Evolutionary conservation across 202 grass and related monocot species (phyloP).

Genomic region (Zizania palustris): DNA sequence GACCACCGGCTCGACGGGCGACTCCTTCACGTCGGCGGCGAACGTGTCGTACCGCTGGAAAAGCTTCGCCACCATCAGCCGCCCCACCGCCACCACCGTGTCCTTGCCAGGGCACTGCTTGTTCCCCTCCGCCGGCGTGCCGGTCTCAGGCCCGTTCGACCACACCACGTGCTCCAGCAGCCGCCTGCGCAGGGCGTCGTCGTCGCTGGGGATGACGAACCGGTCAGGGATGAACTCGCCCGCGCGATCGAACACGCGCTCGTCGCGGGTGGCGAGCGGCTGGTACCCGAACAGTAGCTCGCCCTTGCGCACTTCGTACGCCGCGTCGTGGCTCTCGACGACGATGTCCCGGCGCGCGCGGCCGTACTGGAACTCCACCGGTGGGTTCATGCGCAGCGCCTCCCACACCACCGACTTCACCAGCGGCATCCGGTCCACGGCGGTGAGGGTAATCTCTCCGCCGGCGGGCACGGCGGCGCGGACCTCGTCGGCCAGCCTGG

Average conservation of each 20-base stretch:
- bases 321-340: conserved; percentile 71
- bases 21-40: conserved; percentile 36
- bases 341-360: conserved; percentile 56
- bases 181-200: neutral
- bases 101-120: conserved; percentile 87
- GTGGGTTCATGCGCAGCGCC: conserved; percentile 63
- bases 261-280: conserved; percentile 63
- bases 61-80: conserved; percentile 64
- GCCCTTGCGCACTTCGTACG: conserved; percentile 60
- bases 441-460: conserved; percentile 23
- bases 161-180: conserved; percentile 65
- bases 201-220: conserved; percentile 29
- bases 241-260: conserved; percentile 48
- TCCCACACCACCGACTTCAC: conserved; percentile 75
- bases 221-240: conserved; percentile 59
- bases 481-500: conserved; percentile 52
- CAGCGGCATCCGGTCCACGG: conserved; percentile 63
- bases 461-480: conserved; percentile 12
- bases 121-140: conserved; percentile 43
- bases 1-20: conserved; percentile 49
- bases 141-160: conserved; percentile 73
- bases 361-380: conserved; percentile 73
- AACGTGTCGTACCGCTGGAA: conserved; percentile 82
- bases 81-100: conserved; percentile 51
- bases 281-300: conserved; percentile 76